A percentile compares a stretch with the other conserved stretches of the same genome.
phyloP scores from a whole-genome alignment of 371 early-diverging fungal species.

The Zychaea mexicana region DNA sequence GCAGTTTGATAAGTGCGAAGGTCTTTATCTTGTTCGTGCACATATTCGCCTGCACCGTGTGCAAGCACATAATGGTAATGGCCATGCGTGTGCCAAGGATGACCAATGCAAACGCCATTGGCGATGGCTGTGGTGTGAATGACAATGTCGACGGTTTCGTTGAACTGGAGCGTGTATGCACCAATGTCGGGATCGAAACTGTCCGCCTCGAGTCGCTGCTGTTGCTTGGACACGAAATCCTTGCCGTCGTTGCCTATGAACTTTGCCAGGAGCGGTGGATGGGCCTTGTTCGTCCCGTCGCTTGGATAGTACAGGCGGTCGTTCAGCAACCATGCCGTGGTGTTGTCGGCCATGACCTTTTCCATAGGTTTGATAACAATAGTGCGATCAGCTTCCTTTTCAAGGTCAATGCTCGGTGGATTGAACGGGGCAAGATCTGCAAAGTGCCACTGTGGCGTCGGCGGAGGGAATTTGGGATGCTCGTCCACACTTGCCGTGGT shows the following conservation, averaged over 20 bases:
- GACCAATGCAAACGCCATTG: constrained; percentile 28
- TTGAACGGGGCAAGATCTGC: constrained; percentile 7
- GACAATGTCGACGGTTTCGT: constrained; percentile 40
- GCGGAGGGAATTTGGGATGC: not conserved
- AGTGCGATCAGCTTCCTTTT: constrained; percentile 12
- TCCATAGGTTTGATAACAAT: constrained; percentile 12
- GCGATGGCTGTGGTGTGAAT: constrained; percentile 30
- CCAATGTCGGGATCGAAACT: constrained; percentile 32
- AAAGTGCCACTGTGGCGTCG: constrained; percentile 15
- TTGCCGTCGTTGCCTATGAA: not conserved
- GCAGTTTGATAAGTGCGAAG: constrained; percentile 19
- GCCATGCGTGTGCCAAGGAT: constrained; percentile 53
- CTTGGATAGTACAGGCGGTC: constrained; percentile 17
- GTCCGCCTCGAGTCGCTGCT: not conserved
- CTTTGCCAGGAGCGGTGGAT: not conserved
- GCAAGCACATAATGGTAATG: constrained; percentile 44
- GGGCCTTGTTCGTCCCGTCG: not conserved
- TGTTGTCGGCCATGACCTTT: constrained; percentile 14
- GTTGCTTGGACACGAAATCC: not conserved
- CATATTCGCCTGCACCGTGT: constrained; percentile 40
- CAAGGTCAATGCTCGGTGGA: not conserved
- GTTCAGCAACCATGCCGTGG: constrained; percentile 35
- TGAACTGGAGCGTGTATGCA: constrained; percentile 30
- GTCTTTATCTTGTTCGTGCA: constrained; percentile 27
- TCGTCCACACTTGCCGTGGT: not conserved